Evolutionary conservation across 75 land plant genomes (phyloP).

Genomic region (Gnetum montanum): DNA sequence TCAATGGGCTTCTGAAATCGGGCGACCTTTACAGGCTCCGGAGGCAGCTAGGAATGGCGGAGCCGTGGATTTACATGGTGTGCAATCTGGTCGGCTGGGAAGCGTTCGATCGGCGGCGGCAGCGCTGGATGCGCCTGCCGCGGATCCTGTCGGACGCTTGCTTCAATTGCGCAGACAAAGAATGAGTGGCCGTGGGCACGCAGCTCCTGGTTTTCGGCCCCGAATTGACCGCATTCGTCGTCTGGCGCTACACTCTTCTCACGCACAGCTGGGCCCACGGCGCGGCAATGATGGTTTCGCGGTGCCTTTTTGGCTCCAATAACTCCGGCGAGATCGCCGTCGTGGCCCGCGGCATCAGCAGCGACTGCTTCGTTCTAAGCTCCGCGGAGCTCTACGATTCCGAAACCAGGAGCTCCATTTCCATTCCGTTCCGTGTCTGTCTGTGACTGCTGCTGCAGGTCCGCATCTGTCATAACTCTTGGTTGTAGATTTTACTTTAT

Average conservation of each 20-base stretch:
- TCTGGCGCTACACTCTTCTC: constrained; percentile 40
- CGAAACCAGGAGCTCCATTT: too few relatives aligned
- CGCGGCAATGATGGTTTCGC: constrained; percentile 36
- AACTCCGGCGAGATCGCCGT: constrained; percentile 59
- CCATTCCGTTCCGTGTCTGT: too few relatives aligned
- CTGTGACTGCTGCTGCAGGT: too few relatives aligned
- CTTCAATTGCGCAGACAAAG: constrained; percentile 51
- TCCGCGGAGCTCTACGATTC: constrained; percentile 72
- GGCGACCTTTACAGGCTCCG: constrained; percentile 41
- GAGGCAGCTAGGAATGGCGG: constrained; percentile 33
- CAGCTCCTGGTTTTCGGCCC: constrained; percentile 68
- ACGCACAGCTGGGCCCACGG: constrained; percentile 51
- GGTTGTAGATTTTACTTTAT: too few relatives aligned
- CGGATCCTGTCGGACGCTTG: constrained; percentile 32
- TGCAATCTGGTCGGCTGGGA: constrained; percentile 51
- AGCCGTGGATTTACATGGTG: constrained; percentile 72
- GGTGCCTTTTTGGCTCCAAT: constrained; percentile 75
- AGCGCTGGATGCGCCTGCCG: constrained; percentile 52
- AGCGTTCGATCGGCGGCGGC: constrained; percentile 49
- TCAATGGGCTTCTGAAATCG: constrained; percentile 21
- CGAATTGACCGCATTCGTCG: constrained; percentile 27
- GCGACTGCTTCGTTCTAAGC: constrained; percentile 25
- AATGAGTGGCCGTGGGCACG: constrained; percentile 69
- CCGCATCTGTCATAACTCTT: too few relatives aligned
- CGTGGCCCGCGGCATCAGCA: constrained; percentile 65